These are phyloP conservation scores for Didymella glomerata DNA, from an alignment of 2,329 filamentous ascomycete species.

Conservation along the genomic window DNA sequence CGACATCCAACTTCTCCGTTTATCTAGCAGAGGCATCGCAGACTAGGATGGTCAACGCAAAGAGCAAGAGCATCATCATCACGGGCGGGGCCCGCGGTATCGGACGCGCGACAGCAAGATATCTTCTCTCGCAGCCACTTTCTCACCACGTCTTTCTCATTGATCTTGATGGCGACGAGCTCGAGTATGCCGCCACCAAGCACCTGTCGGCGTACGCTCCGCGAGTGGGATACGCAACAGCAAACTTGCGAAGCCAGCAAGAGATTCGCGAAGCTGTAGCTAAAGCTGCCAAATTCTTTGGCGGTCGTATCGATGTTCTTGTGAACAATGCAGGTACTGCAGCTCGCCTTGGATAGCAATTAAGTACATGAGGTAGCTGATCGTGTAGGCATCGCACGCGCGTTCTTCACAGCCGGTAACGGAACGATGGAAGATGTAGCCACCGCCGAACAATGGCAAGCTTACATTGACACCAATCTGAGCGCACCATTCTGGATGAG, in stretches of 20 bases:
- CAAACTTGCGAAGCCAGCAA: slow-evolving; percentile 51
- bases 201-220: slow-evolving; percentile 42
- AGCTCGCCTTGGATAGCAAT: not conserved
- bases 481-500: slow-evolving; percentile 18
- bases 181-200: slow-evolving; percentile 32
- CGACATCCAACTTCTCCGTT: too few relatives aligned
- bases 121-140: slow-evolving; percentile 46
- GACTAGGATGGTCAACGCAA: slow-evolving; percentile 28
- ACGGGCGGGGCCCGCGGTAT: slow-evolving; percentile 56
- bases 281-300: slow-evolving; percentile 50
- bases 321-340: slow-evolving; percentile 40
- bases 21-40: not conserved
- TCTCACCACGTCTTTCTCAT: slow-evolving; percentile 56
- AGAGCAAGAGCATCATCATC: slow-evolving; percentile 46
- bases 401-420: slow-evolving; percentile 36
- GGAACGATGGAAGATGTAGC: slow-evolving; percentile 36
- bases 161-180: slow-evolving; percentile 54
- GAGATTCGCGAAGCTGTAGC: slow-evolving; percentile 45
- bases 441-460: slow-evolving; percentile 35
- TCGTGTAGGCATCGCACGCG: slow-evolving; percentile 28
- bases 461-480: slow-evolving; percentile 34
- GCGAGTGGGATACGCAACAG: slow-evolving; percentile 36
- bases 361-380: not conserved
- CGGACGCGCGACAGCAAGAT: slow-evolving; percentile 54
- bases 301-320: slow-evolving; percentile 40